Conservation (phyloP, 352 stramenopile genomes). For the Stephanocyclus meneghinianus region DNA sequence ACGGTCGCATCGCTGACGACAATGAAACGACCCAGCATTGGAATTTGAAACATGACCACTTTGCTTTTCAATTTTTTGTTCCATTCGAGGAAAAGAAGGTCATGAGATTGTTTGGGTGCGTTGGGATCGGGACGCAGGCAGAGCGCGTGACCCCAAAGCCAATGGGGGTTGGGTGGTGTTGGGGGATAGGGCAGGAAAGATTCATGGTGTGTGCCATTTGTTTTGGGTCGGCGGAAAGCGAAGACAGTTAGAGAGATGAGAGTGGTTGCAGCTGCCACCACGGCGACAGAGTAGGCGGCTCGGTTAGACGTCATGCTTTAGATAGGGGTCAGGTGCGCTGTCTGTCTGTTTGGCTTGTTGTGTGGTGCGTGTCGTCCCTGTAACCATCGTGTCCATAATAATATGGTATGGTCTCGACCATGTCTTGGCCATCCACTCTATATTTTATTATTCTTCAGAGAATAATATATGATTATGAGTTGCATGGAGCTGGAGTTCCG, state of each 20-base stretch:
- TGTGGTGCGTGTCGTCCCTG: no score
- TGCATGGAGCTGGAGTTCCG: no score
- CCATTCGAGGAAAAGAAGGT: constrained; percentile 39
- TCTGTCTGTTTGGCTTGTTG: no score
- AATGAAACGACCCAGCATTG: constrained; percentile 32
- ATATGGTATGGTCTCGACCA: no score
- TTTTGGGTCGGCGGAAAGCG: background rate
- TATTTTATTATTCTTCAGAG: no score
- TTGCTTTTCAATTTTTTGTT: constrained; percentile 41
- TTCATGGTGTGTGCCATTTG: background rate
- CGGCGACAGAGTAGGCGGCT: no score
- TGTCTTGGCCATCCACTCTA: no score
- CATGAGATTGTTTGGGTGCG: constrained; percentile 20
- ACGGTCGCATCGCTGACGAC: constrained; percentile 37
- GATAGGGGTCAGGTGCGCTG: no score
- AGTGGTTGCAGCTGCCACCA: background rate
- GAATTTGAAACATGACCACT: constrained; percentile 38
- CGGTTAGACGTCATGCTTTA: no score
- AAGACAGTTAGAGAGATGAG: background rate
- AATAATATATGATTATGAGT: no score
- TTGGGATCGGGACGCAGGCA: constrained; percentile 17
- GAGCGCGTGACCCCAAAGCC: constrained; percentile 23
- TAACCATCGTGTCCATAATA: no score
- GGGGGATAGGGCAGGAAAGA: constrained; percentile 16
- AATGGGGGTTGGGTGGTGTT: constrained; percentile 16